Base-by-base conservation (phyloP, 2,329 filamentous ascomycete genomes). In the Cadophora gregata region DNA sequence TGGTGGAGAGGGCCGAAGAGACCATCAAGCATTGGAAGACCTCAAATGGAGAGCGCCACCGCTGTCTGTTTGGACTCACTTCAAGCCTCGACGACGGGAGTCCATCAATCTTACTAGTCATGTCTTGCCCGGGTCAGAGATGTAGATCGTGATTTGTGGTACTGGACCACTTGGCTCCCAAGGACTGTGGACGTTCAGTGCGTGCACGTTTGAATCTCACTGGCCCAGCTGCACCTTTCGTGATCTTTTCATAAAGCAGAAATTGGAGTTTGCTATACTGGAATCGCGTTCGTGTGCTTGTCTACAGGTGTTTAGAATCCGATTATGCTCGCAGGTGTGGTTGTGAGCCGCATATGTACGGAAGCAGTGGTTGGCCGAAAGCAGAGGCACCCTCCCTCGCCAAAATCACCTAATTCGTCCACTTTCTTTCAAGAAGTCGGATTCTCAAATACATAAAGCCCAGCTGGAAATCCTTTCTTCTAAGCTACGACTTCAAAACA, bases 361-460 rank as follows among this genome's bases (percentile, higher is more conserved):
- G 70, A 72, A 73, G 64, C 72, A 73, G 72, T 73, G 68, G 71
- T 71, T 74, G 72, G 70, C 74, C 70, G 74, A 72, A 76, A 73
- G 65, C 74, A 75, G 72, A 66, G 59, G 59, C 55, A 24, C 64
- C 62, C 19, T 36, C 33, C 48, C 66, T 72, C 69, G 68, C 67
- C 68, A 71, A 71, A 67, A 65, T 71, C 61, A 21, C 73, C 71
- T 42, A 70, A 69, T 74, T 72, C 69, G 65, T 69, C 67, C 48
- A 64, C 64, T 71, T 70, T 56, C 48, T 65, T 71, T 71, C 50
- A 69, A 45, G 45, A 67, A 67, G 42, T 21, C 50, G 63, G 55
- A 63, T 64, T 65, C 55, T 64, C 62, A 65, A 74, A 75, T 72
- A 75, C 74, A 76, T 76, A 76, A 76, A 76, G 74, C 64, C 63